phyloP scores from a whole-genome alignment of 306 rosid species.

The Vicia faba region DNA sequence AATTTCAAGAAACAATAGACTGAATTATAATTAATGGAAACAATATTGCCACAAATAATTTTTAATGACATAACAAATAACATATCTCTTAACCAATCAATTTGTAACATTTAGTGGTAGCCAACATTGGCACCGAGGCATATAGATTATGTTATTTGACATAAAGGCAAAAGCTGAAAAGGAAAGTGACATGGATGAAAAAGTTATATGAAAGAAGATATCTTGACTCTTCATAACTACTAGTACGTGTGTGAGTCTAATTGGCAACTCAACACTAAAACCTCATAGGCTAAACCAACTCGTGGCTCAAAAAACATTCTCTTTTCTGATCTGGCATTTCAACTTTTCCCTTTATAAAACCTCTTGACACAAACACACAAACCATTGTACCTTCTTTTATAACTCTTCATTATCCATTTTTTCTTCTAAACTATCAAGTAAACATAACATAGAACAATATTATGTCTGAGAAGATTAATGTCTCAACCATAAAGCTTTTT shows the following conservation, averaged over 20 bases:
- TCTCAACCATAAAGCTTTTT: constrained; percentile 71
- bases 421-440: neutral
- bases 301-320: neutral
- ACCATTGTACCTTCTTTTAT: neutral
- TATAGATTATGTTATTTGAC: too few relatives aligned
- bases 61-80: too few relatives aligned
- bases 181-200: too few relatives aligned
- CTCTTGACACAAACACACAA: neutral
- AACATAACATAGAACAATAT: neutral
- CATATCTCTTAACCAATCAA: too few relatives aligned
- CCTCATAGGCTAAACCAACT: neutral
- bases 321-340: neutral
- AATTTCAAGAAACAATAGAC: too few relatives aligned
- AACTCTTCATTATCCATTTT: neutral
- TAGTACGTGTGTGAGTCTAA: neutral
- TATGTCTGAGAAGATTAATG: constrained; percentile 55
- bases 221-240: neutral
- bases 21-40: too few relatives aligned
- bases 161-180: too few relatives aligned
- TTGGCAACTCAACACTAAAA: neutral
- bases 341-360: neutral
- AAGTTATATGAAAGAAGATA: too few relatives aligned
- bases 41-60: too few relatives aligned
- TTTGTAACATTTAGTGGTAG: too few relatives aligned
- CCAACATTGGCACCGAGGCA: too few relatives aligned